Evolutionary conservation across 768 basidiomycete species (phyloP).

Genomic region (Lentinula sp.): DNA sequence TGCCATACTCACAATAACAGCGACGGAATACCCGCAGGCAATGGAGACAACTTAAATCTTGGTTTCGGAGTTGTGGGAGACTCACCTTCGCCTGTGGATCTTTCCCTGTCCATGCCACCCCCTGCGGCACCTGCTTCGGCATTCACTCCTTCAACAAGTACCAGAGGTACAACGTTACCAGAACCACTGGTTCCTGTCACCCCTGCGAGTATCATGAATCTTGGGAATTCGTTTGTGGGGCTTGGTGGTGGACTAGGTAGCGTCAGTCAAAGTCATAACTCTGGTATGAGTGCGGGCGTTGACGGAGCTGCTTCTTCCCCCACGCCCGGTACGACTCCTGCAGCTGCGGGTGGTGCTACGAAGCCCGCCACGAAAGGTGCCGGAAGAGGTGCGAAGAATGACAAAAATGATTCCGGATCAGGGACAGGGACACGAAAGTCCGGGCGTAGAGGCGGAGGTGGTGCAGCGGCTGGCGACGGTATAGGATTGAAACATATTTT

Average conservation of each 20-base stretch:
- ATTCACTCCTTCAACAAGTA: conserved; percentile 7
- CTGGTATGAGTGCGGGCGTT: background rate
- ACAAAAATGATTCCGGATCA: conserved; percentile 11
- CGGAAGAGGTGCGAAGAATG: background rate
- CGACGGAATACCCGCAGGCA: background rate
- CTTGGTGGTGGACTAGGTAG: conserved; percentile 40
- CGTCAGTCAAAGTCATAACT: background rate
- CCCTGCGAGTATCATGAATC: conserved; percentile 89
- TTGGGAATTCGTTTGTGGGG: conserved; percentile 37
- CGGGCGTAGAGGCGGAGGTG: conserved; percentile 18
- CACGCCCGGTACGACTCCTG: background rate
- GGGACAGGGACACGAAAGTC: conserved; percentile 19
- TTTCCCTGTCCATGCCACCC: conserved; percentile 70
- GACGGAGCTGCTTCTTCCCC: background rate
- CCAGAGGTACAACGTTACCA: background rate
- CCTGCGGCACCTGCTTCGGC: conserved; percentile 46
- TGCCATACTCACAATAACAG: background rate
- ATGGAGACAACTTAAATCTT: background rate
- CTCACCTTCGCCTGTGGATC: conserved; percentile 83
- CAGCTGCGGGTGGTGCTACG: background rate
- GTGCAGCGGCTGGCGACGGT: conserved; percentile 15
- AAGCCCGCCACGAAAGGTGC: background rate
- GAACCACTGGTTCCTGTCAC: conserved; percentile 66
- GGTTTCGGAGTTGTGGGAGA: conserved; percentile 26
- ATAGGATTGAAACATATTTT: conserved; percentile 66